Conservation (phyloP, 352 stramenopile species). For the Phytophthora aleatoria region DNA sequence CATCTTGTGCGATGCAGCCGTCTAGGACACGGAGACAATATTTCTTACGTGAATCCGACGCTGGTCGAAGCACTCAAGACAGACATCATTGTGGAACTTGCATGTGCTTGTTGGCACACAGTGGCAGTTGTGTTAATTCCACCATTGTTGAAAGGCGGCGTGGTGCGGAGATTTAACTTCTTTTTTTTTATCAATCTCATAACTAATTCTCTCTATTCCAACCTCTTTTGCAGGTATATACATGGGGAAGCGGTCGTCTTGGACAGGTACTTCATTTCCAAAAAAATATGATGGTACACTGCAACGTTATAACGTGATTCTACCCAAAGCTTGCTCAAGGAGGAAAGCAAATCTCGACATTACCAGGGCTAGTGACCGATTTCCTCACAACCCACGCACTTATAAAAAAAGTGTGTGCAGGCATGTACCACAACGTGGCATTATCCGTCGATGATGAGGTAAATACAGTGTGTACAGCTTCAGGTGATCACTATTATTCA, state of each 20-base stretch:
- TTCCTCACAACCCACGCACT: slow-evolving; percentile 83
- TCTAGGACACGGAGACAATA: slow-evolving; percentile 74
- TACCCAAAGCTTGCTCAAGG: slow-evolving; percentile 67
- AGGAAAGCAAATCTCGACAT: slow-evolving; percentile 66
- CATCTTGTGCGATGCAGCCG: slow-evolving; percentile 37
- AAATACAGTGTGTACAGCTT: neutral
- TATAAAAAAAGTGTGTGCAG: slow-evolving; percentile 85
- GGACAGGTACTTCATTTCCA: slow-evolving; percentile 65
- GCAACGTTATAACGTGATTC: neutral
- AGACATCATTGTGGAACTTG: slow-evolving; percentile 81
- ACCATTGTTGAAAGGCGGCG: slow-evolving; percentile 79
- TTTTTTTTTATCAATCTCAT: neutral
- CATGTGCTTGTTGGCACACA: slow-evolving; percentile 88
- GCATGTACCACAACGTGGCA: slow-evolving; percentile 92
- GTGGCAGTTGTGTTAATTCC: slow-evolving; percentile 90
- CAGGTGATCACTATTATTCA: neutral
- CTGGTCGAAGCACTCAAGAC: slow-evolving; percentile 71
- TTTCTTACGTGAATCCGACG: slow-evolving; percentile 74
- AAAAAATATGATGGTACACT: neutral
- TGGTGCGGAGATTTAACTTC: slow-evolving; percentile 36
- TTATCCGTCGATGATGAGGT: slow-evolving; percentile 91
- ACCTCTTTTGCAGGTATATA: slow-evolving; percentile 68
- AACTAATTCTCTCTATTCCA: neutral
- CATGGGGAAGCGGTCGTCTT: slow-evolving; percentile 93
- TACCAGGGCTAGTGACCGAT: slow-evolving; percentile 79